Conservation (phyloP, 2,329 filamentous ascomycete species). For the Diaporthe longicolla region DNA sequence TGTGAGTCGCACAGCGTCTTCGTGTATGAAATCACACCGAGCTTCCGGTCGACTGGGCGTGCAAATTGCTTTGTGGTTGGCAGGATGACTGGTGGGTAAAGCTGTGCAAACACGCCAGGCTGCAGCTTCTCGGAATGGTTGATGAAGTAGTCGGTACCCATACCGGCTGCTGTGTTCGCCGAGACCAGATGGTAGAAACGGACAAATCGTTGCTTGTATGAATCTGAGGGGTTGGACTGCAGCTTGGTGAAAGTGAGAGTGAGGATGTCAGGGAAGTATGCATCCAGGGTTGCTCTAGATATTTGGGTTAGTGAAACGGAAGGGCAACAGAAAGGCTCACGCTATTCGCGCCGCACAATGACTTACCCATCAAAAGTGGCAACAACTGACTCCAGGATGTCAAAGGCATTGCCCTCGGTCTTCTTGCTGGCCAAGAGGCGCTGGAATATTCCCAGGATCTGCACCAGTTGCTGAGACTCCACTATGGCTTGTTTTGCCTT, state of each 20-base stretch:
- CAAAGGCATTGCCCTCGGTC: constrained; percentile 89
- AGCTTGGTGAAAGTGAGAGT: constrained; percentile 85
- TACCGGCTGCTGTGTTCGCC: constrained; percentile 81
- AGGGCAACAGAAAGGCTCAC: neutral
- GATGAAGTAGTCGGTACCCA: constrained; percentile 94
- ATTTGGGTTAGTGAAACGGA: constrained; percentile 21
- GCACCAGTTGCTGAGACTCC: constrained; percentile 84
- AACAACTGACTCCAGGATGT: constrained; percentile 87
- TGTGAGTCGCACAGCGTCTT: constrained; percentile 91
- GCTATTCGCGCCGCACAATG: neutral
- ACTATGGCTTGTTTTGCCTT: constrained; percentile 81
- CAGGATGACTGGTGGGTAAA: constrained; percentile 90
- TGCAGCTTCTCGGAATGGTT: constrained; percentile 86
- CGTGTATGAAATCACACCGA: constrained; percentile 91
- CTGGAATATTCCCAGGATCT: constrained; percentile 96
- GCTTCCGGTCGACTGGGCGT: constrained; percentile 91
- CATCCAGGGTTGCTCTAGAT: constrained; percentile 73
- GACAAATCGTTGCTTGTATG: constrained; percentile 87
- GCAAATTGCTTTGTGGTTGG: constrained; percentile 90
- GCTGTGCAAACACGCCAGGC: constrained; percentile 81
- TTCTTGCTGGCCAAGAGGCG: constrained; percentile 85
- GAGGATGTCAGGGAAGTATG: constrained; percentile 85
- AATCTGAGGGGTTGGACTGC: constrained; percentile 79
- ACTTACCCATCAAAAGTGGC: constrained; percentile 79
- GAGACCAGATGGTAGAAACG: constrained; percentile 96